Conservation (phyloP, 2,329 filamentous ascomycete species). For the Venturia pyrina region DNA sequence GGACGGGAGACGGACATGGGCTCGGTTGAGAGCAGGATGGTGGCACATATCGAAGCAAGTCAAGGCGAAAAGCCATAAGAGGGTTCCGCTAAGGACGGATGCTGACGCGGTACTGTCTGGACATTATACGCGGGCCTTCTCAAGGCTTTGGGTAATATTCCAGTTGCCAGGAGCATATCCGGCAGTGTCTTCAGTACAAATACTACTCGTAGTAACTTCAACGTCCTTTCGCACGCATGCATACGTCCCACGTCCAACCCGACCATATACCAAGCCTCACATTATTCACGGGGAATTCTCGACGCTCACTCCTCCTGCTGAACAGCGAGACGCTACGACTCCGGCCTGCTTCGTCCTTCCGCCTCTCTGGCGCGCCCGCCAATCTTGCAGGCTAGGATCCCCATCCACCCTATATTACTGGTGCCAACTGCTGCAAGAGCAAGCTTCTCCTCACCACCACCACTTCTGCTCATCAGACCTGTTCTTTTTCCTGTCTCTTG, state of each 20-base stretch:
- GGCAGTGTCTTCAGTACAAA: not conserved
- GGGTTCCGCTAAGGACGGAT: not conserved
- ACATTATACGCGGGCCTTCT: not conserved
- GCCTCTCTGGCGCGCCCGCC: not conserved
- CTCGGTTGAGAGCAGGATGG: not conserved
- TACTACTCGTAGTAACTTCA: not conserved
- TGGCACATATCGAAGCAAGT: not conserved
- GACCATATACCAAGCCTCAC: not conserved
- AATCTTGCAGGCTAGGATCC: not conserved
- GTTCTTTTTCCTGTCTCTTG: not conserved
- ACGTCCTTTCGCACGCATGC: not conserved
- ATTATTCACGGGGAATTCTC: not conserved
- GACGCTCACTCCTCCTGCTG: not conserved
- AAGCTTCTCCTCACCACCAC: constrained; percentile 4
- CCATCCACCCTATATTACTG: constrained; percentile 6
- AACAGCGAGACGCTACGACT: not conserved
- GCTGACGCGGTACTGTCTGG: constrained; percentile 3
- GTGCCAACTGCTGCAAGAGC: constrained; percentile 5
- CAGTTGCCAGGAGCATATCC: not conserved
- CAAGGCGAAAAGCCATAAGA: not conserved
- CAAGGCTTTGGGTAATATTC: not conserved
- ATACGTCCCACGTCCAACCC: not conserved
- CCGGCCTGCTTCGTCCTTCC: not conserved
- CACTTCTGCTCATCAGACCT: not conserved
- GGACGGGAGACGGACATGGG: not conserved